Base-by-base conservation (phyloP, 352 stramenopile genomes). In the Globisporangium spinosum region DNA sequence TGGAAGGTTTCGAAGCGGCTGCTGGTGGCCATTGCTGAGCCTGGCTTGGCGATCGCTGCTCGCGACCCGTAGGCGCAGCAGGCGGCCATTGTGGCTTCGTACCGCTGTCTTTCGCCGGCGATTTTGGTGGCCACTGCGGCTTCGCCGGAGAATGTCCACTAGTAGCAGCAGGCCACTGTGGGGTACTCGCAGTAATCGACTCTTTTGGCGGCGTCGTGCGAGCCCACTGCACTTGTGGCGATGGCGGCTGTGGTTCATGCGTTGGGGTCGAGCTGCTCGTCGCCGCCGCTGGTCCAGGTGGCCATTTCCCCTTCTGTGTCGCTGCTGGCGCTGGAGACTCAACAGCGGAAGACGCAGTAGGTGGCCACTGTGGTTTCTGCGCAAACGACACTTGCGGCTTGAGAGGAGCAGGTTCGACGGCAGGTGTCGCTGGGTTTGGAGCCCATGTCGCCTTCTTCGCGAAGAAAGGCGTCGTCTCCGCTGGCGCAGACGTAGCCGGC, bases 111-210 rank as follows among this genome's bases (percentile, higher is more conserved):
- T 70, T 71, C 58, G 64, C 43, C 58, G 34, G 70, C 29, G 65
- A 70, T 15, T 58, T 51, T 35, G 81, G 81, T 27, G 79, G 61
- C 56, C 74, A 72, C 51, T 84, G 71, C 0, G 78, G 62, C 29
- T 84, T 82, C 12, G 25, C 22, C 22, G 65, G 56, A 9, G 65
- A 61, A 12, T 5, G 47, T 49, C 43, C 54, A 0, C 65, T 29
- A 27, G 35, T 61, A 25, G 71, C 58, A 45, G 78, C 75, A 6
- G 82, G 74, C 80, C 83, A 89, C 45, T 89, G 78, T 3, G 83
- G 71, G 60, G 88, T 91, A 23, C 77, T 79, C 1, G 73, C 74
- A 68, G 38, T 23, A 15, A 49, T 20, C 1, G 67, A 54, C 38
- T 80, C 68, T n/a, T 74, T 71, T 9, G 66, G 66, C 1, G 66